Percentiles rank a stretch among this genome's conserved stretches.
phyloP scores from a whole-genome alignment of 176 grass and related monocot genomes.

The Microstegium vimineum region DNA sequence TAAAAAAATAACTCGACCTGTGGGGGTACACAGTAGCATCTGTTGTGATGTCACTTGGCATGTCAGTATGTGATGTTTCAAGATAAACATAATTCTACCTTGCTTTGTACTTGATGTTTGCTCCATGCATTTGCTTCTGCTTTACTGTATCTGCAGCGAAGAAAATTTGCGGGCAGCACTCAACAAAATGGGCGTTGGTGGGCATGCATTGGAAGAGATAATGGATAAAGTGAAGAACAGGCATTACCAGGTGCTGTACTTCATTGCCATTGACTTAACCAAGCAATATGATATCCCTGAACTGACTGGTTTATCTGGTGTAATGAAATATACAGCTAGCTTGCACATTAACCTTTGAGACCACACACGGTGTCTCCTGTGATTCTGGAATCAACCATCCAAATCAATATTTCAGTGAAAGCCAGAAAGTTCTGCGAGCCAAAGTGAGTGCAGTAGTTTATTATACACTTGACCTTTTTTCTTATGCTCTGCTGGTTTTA shows the following conservation, averaged over 20 bases:
- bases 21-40: neutral
- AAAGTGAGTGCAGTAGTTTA: slow-evolving; percentile 46
- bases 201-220: slow-evolving; percentile 67
- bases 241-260: slow-evolving; percentile 71
- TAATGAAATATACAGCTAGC: slow-evolving; percentile 65
- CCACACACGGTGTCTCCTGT: slow-evolving; percentile 70
- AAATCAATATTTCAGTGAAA: slow-evolving; percentile 91
- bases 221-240: slow-evolving; percentile 90
- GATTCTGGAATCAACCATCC: slow-evolving; percentile 97
- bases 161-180: slow-evolving; percentile 97
- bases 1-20: no score
- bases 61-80: neutral
- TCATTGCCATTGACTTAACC: slow-evolving; percentile 1
- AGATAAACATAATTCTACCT: neutral
- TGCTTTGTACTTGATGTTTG: slow-evolving; percentile 9
- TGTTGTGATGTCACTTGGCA: neutral
- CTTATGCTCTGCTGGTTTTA: neutral
- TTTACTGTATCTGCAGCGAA: slow-evolving; percentile 52
- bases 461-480: neutral
- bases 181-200: slow-evolving; percentile 64
- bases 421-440: slow-evolving; percentile 61
- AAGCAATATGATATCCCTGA: slow-evolving; percentile 8
- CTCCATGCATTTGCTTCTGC: neutral
- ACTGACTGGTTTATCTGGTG: slow-evolving; percentile 1
- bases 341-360: slow-evolving; percentile 95